Conservation (phyloP, 768 basidiomycete genomes). For the Tulasnella sp. region DNA sequence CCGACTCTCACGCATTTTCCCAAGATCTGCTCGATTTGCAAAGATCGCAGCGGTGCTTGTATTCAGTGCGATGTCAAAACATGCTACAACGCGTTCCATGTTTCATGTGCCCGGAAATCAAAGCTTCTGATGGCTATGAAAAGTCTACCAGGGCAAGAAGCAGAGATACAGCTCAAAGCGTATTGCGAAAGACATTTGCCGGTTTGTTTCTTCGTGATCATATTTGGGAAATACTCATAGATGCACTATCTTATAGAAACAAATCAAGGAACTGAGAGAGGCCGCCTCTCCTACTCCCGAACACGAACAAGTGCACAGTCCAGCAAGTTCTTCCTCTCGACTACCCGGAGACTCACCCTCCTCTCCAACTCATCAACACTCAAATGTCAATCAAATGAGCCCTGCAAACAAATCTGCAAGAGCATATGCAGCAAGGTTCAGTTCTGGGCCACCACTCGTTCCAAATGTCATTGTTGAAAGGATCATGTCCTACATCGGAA, state of each 20-base stretch:
- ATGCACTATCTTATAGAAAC: slow-evolving; percentile 35
- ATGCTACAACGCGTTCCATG: slow-evolving; percentile 89
- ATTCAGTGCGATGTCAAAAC: slow-evolving; percentile 87
- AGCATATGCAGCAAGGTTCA: slow-evolving; percentile 62
- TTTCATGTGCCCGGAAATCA: slow-evolving; percentile 82
- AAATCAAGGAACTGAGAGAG: slow-evolving; percentile 48
- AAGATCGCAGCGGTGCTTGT: slow-evolving; percentile 60
- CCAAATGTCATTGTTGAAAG: slow-evolving; percentile 73
- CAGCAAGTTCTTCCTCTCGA: slow-evolving; percentile 21
- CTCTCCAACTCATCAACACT: slow-evolving; percentile 26
- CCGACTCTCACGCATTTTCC: neutral
- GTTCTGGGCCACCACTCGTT: slow-evolving; percentile 87
- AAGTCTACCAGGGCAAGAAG: slow-evolving; percentile 58
- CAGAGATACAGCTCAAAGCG: slow-evolving; percentile 51
- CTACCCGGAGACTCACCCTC: slow-evolving; percentile 29
- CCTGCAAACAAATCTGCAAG: slow-evolving; percentile 80
- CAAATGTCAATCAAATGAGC: slow-evolving; percentile 22
- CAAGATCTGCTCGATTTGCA: slow-evolving; percentile 55
- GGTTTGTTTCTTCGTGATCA: slow-evolving; percentile 34
- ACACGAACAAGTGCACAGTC: neutral
- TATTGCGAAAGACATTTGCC: slow-evolving; percentile 88
- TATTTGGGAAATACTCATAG: slow-evolving; percentile 14
- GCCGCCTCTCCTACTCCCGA: slow-evolving; percentile 33
- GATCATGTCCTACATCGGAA: slow-evolving; percentile 58
- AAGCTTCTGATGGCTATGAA: slow-evolving; percentile 83